These are phyloP conservation scores for Epichloe elymi DNA, from an alignment of 2,329 filamentous ascomycete genomes.

Conservation along the genomic window DNA sequence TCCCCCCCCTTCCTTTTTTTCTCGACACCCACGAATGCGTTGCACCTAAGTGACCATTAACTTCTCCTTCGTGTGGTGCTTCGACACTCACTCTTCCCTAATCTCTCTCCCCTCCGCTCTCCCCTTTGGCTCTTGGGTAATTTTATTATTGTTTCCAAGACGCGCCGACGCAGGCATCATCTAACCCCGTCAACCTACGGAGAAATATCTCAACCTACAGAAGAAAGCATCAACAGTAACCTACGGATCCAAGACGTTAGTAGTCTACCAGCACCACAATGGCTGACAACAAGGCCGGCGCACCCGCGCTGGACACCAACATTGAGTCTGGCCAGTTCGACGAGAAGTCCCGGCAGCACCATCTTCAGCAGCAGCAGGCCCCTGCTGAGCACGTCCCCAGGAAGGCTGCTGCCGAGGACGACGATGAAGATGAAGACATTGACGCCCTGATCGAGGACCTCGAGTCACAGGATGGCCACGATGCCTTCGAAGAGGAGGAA, in stretches of 20 bases:
- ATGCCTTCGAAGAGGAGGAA: constrained; percentile 49
- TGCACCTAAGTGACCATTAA: constrained; percentile 29
- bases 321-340: constrained; percentile 53
- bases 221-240: background rate
- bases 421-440: constrained; percentile 67
- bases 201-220: constrained; percentile 2
- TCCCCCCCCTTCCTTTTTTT: constrained; percentile 22
- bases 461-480: constrained; percentile 65
- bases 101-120: constrained; percentile 8
- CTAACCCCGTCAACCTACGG: constrained; percentile 1
- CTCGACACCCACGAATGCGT: constrained; percentile 36
- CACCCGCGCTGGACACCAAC: constrained; percentile 48
- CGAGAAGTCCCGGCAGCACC: constrained; percentile 38
- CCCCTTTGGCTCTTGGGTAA: constrained; percentile 4
- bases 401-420: constrained; percentile 42
- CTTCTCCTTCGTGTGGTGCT: constrained; percentile 34
- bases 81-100: constrained; percentile 17
- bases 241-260: background rate
- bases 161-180: background rate
- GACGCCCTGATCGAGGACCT: constrained; percentile 80
- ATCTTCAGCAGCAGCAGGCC: constrained; percentile 9
- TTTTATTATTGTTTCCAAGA: constrained; percentile 3
- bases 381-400: constrained; percentile 21
- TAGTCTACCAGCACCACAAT: constrained; percentile 20
- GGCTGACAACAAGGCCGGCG: constrained; percentile 40